Conservation (phyloP, 129 eudicot species). For the Chrysanthemum seticuspe region DNA sequence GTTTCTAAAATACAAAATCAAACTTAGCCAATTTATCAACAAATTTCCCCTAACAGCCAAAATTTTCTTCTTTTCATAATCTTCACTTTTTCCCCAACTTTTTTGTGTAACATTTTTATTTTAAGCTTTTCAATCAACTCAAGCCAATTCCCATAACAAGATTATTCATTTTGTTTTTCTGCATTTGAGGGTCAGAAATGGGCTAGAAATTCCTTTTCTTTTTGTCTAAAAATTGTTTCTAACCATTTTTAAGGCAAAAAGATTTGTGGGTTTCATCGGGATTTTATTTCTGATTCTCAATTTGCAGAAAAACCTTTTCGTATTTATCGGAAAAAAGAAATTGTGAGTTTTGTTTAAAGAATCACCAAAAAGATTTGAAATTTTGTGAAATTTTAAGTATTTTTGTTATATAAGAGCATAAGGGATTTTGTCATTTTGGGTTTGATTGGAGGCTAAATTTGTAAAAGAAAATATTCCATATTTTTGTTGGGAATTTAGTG, state of each 20-base stretch:
- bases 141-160: constrained; percentile 14
- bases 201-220: constrained; percentile 33
- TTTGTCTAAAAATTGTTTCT: constrained; percentile 33
- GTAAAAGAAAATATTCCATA: background rate
- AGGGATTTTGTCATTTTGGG: constrained; percentile 23
- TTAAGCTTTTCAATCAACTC: constrained; percentile 26
- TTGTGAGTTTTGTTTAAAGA: constrained; percentile 27
- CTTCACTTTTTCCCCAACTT: constrained; percentile 30
- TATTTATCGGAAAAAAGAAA: background rate
- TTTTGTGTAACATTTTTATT: background rate
- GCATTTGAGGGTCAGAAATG: constrained; percentile 44
- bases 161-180: constrained; percentile 20
- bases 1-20: background rate
- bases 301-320: constrained; percentile 25
- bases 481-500: constrained; percentile 37
- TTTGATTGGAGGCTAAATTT: constrained; percentile 22
- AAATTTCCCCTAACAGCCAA: constrained; percentile 9
- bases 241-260: constrained; percentile 37
- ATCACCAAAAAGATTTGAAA: constrained; percentile 24
- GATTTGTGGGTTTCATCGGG: constrained; percentile 26
- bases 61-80: constrained; percentile 22
- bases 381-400: constrained; percentile 15
- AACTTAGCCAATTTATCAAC: constrained; percentile 8
- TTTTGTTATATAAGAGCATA: background rate
- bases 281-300: constrained; percentile 33